A percentile compares a stretch with the other conserved stretches of the same genome.
Evolutionary conservation across 495 filamentous ascomycete species (phyloP).

Genomic region (Penicillium taxi): DNA sequence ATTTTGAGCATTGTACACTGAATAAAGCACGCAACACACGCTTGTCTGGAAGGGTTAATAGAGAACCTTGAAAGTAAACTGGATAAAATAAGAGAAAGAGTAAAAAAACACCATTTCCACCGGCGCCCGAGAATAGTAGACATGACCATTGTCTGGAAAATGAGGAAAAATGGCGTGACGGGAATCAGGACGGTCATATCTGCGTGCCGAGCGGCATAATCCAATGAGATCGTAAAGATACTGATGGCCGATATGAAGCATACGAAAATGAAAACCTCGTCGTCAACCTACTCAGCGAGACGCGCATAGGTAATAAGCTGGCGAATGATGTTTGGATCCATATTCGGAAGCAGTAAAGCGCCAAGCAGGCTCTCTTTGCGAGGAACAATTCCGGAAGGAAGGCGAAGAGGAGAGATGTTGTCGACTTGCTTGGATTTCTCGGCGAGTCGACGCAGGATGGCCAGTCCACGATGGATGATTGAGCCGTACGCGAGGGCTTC

Average conservation of each 20-base stretch:
- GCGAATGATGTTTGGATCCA: conserved; percentile 54
- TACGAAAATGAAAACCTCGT: neutral
- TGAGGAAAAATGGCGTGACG: conserved; percentile 28
- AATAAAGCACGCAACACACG: too few relatives aligned
- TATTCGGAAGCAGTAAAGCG: conserved; percentile 55
- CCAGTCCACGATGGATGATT: conserved; percentile 63
- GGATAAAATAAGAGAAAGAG: conserved; percentile 11
- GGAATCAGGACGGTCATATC: conserved; percentile 21
- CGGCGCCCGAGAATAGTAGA: conserved; percentile 16
- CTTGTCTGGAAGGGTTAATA: conserved; percentile 19
- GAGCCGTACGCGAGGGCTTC: conserved; percentile 42
- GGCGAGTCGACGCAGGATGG: conserved; percentile 57
- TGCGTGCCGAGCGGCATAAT: conserved; percentile 7
- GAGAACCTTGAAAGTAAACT: conserved; percentile 31
- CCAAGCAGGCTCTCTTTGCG: conserved; percentile 62
- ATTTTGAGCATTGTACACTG: conserved; percentile 41
- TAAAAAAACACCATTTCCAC: conserved; percentile 16
- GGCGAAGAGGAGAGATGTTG: conserved; percentile 27
- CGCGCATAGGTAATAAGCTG: conserved; percentile 66
- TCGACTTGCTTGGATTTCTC: conserved; percentile 64
- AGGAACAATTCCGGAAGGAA: conserved; percentile 61
- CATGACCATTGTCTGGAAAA: conserved; percentile 18
- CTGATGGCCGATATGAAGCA: too few relatives aligned
- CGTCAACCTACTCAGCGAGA: conserved; percentile 45
- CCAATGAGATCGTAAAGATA: too few relatives aligned